Evolutionary conservation across 1,284 basidiomycete species (phyloP).

Genomic region (Ganoderma multipileum): DNA sequence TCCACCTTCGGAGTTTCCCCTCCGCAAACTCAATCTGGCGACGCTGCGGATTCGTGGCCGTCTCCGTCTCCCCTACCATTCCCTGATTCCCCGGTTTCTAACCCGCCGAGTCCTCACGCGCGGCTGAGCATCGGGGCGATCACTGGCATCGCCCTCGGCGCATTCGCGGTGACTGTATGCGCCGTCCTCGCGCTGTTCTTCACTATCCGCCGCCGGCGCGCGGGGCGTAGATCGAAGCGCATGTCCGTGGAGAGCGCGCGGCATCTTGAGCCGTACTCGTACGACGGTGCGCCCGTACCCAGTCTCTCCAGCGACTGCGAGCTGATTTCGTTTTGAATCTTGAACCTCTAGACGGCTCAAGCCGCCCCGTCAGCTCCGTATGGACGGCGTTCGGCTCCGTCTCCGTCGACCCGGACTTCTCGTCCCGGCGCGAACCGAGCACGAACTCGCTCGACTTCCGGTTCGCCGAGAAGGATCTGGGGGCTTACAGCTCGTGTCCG

Average conservation of each 20-base stretch:
- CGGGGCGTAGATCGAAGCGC: background rate
- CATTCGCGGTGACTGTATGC: background rate
- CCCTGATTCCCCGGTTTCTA: too few species aligned
- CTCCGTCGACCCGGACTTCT: background rate
- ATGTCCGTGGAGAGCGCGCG: background rate
- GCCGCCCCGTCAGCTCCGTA: background rate
- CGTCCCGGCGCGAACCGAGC: background rate
- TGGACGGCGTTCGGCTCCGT: background rate
- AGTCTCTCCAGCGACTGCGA: background rate
- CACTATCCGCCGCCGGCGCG: background rate
- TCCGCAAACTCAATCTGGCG: too few species aligned
- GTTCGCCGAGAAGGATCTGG: background rate
- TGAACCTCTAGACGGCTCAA: background rate
- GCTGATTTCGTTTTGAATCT: background rate
- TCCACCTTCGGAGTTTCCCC: too few species aligned
- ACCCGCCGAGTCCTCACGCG: background rate
- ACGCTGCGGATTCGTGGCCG: too few species aligned
- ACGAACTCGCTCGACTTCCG: background rate
- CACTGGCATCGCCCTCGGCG: background rate
- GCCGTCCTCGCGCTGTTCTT: background rate
- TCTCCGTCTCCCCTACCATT: too few species aligned
- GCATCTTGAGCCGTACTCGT: background rate
- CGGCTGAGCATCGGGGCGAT: background rate
- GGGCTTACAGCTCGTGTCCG: background rate
- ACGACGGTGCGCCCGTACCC: background rate